Conservation (phyloP, 257 asterid species). For the Fraxinus quadrangulata region DNA sequence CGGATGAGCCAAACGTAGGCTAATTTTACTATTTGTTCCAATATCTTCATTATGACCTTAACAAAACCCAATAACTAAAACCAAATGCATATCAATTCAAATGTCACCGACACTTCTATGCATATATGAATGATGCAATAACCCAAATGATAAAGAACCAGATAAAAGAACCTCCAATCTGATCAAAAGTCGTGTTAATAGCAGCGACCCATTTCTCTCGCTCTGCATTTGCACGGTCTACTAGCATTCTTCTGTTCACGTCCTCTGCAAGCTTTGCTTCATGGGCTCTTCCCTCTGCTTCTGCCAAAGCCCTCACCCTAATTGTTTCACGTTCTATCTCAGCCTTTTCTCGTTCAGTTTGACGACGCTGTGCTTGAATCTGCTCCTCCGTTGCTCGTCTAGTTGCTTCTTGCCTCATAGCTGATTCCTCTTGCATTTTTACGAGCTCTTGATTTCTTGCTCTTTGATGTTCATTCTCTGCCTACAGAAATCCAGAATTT, state of each 20-base stretch:
- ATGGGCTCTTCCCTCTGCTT: constrained; percentile 95
- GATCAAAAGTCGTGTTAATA: constrained; percentile 87
- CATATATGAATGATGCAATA: background rate
- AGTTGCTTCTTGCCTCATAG: constrained; percentile 89
- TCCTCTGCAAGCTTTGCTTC: constrained; percentile 94
- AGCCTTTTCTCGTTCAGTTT: constrained; percentile 84
- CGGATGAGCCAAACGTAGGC: too few species aligned
- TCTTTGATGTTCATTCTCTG: constrained; percentile 87
- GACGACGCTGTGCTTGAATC: constrained; percentile 90
- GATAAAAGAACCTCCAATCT: constrained; percentile 76
- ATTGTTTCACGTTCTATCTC: constrained; percentile 88
- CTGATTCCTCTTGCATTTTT: constrained; percentile 92
- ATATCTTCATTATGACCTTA: background rate
- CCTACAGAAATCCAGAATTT: constrained; percentile 46
- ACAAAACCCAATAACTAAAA: constrained; percentile 14
- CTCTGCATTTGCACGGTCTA: constrained; percentile 90
- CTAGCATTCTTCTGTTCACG: constrained; percentile 73
- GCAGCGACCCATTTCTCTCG: constrained; percentile 94
- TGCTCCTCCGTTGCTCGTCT: constrained; percentile 96
- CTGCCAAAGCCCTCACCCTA: constrained; percentile 74
- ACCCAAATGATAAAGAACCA: background rate
- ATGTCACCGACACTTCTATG: background rate
- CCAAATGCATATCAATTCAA: background rate
- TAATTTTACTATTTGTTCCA: background rate
- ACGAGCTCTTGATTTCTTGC: constrained; percentile 89